Base-by-base conservation (phyloP, 2,329 filamentous ascomycete species). In the Ramularia endophylla region DNA sequence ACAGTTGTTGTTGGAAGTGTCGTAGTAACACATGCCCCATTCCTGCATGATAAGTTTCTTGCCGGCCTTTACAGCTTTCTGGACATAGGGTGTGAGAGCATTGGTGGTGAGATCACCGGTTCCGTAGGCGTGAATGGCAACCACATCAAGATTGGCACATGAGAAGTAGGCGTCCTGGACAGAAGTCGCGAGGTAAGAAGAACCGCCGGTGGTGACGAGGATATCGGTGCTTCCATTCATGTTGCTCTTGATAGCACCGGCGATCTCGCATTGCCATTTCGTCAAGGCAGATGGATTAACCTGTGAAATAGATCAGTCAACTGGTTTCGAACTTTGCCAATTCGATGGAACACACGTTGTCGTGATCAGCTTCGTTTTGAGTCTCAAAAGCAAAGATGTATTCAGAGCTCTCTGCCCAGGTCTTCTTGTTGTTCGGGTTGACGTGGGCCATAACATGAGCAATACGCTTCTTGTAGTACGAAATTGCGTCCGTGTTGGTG, bases 1-100 rank as follows among this genome's bases (percentile, higher is more conserved):
- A 38, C 59, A 64, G 35, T 52, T 41, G 13, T 62, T 44, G 44
- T 62, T 63, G 6, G 42, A 38, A 3, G 52, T 47, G 20, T 51
- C n/a, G 6, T 40, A 57, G 44, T 63, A 62, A 40, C 61, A 62
- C 0, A 51, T 54, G 8, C 57, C 54, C 57, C 57, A 59, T 47
- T 58, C 55, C 25, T 58, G 46, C 47, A 60, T 55, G 19, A 64
- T 57, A n/a, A 63, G 56, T 36, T 58, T 62, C 44, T 63, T 62
- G 13, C 55, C 55, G 2, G 48, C 45, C 7, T 47, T 36, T 27
- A 54, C 43, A 2, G 60, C 60, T 27, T 51, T 54, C 2, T 38
- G 15, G 1, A 62, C 57, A 20, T 55, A 60, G 2, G 51, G 48
- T 8, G 43, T 19, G 2, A 63, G 46, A 3, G 41, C 42, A 5